Base-by-base conservation (phyloP, 768 basidiomycete species). In the Xerocomellus dryophilus region DNA sequence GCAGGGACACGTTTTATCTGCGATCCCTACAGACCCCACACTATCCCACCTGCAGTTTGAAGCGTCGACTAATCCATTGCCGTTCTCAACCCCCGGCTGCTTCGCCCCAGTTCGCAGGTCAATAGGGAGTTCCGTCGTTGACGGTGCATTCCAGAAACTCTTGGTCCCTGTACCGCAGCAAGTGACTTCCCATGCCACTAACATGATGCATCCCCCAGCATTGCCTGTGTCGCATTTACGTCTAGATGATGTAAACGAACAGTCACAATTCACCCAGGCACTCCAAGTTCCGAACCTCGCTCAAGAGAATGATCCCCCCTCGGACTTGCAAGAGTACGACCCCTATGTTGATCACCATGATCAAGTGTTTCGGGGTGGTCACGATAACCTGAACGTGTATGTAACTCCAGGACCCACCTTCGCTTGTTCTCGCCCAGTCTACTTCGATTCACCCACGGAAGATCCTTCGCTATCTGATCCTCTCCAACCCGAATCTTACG, bases 361-460 rank as follows among this genome's bases (percentile, higher is more conserved):
- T 18, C 58, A 40, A 43, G 23, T 34, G 18, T 51, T 45, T 50
- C 43, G 32, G 42, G 45, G 38, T 12, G 50, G 31, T 21, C n/a
- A 53, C 29, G 44, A 53, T 40, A 43, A 21, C 18, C 17, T 53
- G 45, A 60, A 59, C 53, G 47, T 68, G 46, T 82, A 75, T 59
- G 67, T 72, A n/a, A 79, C 78, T 44, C 82, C 83, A 35, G 80
- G 81, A 23, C 80, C 81, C 35, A 71, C 60, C 46, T 63, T 59
- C 62, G 40, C 61, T 40, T 59, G 54, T 39, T 68, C 70, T 43
- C 69, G 57, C 21, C 65, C 72, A 7, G 62, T 80, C 32, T 79
- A 81, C 66, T 80, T 80, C 59, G 79, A 82, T 61, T 79, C 78
- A 2, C 79, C 79, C 2, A 71, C 73, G 29, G 79, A 81, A 65